Conservation (phyloP, 2,329 filamentous ascomycete genomes). For the Ilyonectria mors-panacis region DNA sequence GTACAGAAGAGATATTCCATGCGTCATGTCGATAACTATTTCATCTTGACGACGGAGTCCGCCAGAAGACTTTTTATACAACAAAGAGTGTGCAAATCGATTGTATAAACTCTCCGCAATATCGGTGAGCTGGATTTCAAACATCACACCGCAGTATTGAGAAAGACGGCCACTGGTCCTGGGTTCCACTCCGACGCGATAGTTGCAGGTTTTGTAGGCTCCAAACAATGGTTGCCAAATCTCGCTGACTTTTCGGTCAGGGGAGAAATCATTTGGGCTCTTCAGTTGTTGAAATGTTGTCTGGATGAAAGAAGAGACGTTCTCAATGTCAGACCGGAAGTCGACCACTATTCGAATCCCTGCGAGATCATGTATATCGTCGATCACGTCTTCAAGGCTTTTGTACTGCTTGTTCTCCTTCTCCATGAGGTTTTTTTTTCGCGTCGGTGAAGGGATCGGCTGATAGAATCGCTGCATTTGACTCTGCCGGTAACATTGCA, state of each 20-base stretch:
- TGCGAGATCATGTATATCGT: neutral
- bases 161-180: neutral
- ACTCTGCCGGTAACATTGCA: neutral
- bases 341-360: neutral
- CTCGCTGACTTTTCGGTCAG: neutral
- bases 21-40: too few species aligned
- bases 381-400: neutral
- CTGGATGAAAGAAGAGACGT: neutral
- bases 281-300: neutral
- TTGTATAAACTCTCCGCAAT: too few species aligned
- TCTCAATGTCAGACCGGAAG: neutral
- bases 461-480: neutral
- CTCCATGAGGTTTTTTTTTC: neutral
- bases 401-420: neutral
- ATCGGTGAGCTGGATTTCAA: too few species aligned
- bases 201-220: neutral
- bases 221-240: neutral
- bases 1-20: too few species aligned
- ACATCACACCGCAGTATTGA: neutral
- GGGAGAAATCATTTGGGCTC: neutral
- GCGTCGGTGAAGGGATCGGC: neutral
- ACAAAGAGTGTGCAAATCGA: too few species aligned
- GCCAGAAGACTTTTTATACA: too few species aligned
- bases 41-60: too few species aligned
- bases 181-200: neutral